Conservation (phyloP, 306 rosid genomes). For the Vigna reflexopilosa region DNA sequence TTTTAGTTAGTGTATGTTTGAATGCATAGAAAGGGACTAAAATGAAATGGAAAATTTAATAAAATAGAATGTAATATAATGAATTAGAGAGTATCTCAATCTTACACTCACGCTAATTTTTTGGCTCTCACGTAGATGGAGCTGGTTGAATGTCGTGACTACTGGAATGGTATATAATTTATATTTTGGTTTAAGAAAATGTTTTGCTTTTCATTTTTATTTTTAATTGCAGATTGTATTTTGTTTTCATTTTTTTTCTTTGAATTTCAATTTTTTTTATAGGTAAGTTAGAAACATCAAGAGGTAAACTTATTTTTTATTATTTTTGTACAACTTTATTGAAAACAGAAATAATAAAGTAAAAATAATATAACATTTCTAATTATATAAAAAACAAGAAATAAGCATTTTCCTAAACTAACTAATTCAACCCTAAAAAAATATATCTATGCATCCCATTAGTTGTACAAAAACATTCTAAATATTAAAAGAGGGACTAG, state of each 20-base stretch:
- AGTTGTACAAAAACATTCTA: too few species aligned
- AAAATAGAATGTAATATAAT: too few species aligned
- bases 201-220: background rate
- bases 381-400: background rate
- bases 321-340: background rate
- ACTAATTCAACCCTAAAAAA: too few species aligned
- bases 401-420: too few species aligned
- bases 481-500: too few species aligned
- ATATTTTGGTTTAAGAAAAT: background rate
- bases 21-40: background rate
- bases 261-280: background rate
- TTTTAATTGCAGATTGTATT: background rate
- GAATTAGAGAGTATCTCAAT: background rate
- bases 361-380: background rate
- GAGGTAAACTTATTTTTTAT: background rate
- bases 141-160: constrained; percentile 51
- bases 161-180: constrained; percentile 62
- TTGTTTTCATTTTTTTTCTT: background rate
- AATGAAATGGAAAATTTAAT: too few species aligned
- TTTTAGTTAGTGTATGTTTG: background rate
- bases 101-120: background rate
- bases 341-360: background rate
- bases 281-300: background rate
- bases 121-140: constrained; percentile 53
- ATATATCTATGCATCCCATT: too few species aligned